Percentiles rank a stretch among this genome's conserved stretches.
phyloP scores from a whole-genome alignment of 2,329 filamentous ascomycete genomes.

The Stemphylium lycopersici region DNA sequence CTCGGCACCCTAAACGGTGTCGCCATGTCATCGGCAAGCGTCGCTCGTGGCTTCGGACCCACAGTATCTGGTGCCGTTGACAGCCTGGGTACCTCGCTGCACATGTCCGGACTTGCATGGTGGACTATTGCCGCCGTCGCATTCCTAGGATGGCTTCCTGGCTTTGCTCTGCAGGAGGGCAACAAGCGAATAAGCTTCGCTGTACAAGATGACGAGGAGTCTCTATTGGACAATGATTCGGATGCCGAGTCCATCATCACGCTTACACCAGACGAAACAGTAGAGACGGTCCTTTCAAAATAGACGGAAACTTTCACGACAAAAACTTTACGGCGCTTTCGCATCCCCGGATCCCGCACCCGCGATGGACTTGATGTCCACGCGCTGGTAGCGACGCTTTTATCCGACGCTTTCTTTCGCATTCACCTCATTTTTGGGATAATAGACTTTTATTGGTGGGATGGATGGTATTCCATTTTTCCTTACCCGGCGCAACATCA shows the following conservation, averaged over 20 bases:
- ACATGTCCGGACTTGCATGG: constrained; percentile 90
- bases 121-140: constrained; percentile 86
- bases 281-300: constrained; percentile 40
- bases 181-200: constrained; percentile 43
- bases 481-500: constrained; percentile 20
- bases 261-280: constrained; percentile 38
- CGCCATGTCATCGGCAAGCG: constrained; percentile 86
- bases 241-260: constrained; percentile 44
- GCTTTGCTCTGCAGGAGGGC: constrained; percentile 70
- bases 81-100: constrained; percentile 75
- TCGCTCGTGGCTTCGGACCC: constrained; percentile 87
- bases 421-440: constrained; percentile 13
- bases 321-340: constrained; percentile 18
- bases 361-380: background rate
- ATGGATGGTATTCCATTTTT: constrained; percentile 3
- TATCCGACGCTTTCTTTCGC: background rate
- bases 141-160: constrained; percentile 62
- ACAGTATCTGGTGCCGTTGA: constrained; percentile 87
- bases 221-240: constrained; percentile 35
- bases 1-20: constrained; percentile 93
- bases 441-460: constrained; percentile 18
- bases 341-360: constrained; percentile 12
- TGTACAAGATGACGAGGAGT: constrained; percentile 39
- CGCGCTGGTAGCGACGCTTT: constrained; percentile 22
- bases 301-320: constrained; percentile 28